Conservation (phyloP, 495 filamentous ascomycete species). For the Tuber calosporum region DNA sequence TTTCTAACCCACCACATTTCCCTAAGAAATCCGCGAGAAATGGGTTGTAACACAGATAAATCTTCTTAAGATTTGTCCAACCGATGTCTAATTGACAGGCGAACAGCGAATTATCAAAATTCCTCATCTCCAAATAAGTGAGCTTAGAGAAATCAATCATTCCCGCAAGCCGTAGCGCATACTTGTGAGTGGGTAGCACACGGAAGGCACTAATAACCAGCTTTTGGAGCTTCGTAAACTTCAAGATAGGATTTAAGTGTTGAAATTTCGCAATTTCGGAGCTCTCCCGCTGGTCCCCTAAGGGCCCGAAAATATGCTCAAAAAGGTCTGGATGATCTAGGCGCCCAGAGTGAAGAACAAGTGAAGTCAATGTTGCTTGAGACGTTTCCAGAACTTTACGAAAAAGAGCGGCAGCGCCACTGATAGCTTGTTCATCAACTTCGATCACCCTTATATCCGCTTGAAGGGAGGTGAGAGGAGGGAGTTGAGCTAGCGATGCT, state of each 20-base stretch:
- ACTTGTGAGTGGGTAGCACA: background rate
- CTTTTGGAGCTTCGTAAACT: background rate
- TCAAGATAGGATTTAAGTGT: background rate
- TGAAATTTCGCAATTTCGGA: background rate
- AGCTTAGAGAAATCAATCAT: constrained; percentile 1
- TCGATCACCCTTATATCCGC: background rate
- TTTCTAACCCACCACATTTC: background rate
- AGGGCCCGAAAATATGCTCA: background rate
- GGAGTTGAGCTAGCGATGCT: background rate
- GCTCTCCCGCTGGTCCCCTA: background rate
- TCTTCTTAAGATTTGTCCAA: background rate
- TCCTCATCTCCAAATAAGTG: background rate
- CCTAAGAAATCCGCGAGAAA: background rate
- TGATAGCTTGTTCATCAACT: background rate
- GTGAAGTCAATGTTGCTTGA: background rate
- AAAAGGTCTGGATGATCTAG: background rate
- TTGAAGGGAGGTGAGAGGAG: background rate
- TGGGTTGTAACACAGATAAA: background rate
- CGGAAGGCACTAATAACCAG: background rate
- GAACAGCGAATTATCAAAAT: background rate
- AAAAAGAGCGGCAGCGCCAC: background rate
- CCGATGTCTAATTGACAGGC: background rate
- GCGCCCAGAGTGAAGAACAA: constrained; percentile 1
- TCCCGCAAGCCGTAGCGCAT: background rate
- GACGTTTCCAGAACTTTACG: constrained; percentile 1